phyloP scores from a whole-genome alignment of 2,329 filamentous ascomycete species.

The Phialocephala sp. region DNA sequence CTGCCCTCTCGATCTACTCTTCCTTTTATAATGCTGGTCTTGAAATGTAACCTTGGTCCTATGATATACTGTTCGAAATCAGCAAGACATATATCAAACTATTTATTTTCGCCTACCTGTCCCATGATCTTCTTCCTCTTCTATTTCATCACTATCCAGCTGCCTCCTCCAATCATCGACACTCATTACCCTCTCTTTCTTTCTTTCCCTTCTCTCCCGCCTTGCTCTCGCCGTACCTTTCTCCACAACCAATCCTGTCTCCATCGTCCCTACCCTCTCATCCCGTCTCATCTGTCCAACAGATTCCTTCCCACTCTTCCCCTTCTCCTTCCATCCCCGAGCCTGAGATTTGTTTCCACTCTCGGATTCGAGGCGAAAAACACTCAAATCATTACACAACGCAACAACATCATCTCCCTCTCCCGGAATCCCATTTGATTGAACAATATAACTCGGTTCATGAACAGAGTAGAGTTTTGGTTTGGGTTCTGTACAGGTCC shows the following conservation, averaged over 20 bases:
- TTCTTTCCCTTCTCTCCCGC: not conserved
- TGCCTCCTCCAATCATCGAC: not conserved
- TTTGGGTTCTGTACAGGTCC: not conserved
- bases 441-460: not conserved
- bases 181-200: not conserved
- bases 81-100: too few species aligned
- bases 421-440: not conserved
- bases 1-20: too few species aligned
- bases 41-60: too few species aligned
- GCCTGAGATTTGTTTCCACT: too few species aligned
- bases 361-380: not conserved
- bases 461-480: not conserved
- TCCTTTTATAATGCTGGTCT: too few species aligned
- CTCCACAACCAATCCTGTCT: not conserved
- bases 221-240: not conserved
- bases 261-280: not conserved
- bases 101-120: too few species aligned
- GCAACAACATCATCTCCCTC: not conserved
- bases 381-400: not conserved
- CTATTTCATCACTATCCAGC: not conserved
- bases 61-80: too few species aligned
- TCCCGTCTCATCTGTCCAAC: not conserved
- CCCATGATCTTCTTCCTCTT: not conserved
- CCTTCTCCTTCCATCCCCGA: too few species aligned
- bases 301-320: not conserved